These are phyloP conservation scores for Mentha longifolia DNA, from an alignment of 257 asterid genomes.

Conservation along the genomic window DNA sequence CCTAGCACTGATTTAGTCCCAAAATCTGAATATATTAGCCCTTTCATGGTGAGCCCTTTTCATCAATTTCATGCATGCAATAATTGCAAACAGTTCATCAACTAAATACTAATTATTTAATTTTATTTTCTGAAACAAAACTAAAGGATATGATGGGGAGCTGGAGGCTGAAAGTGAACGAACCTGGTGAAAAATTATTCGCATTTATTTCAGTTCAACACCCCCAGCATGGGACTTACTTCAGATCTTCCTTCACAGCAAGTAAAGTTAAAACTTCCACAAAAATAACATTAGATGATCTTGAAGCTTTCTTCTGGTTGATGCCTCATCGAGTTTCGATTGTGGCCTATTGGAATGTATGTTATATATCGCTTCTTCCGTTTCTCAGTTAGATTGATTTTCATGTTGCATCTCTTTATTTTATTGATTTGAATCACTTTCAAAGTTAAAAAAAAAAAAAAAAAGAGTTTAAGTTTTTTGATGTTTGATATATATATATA, in stretches of 20 bases:
- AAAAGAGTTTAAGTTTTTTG: too few relatives aligned
- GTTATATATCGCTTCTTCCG: background rate
- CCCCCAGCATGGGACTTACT: slow-evolving; percentile 62
- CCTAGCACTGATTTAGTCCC: slow-evolving; percentile 62
- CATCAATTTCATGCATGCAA: background rate
- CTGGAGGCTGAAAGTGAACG: slow-evolving; percentile 56
- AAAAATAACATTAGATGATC: slow-evolving; percentile 36
- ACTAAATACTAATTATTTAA: too few relatives aligned
- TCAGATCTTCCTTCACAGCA: slow-evolving; percentile 64
- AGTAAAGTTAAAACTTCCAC: slow-evolving; percentile 36
- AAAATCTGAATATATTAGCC: slow-evolving; percentile 75
- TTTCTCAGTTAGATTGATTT: too few relatives aligned
- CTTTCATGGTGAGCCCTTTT: slow-evolving; percentile 57
- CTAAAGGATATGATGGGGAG: slow-evolving; percentile 66
- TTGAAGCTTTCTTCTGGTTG: slow-evolving; percentile 64
- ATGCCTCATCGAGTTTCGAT: slow-evolving; percentile 69
- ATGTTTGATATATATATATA: too few relatives aligned
- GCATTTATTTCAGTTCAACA: slow-evolving; percentile 54
- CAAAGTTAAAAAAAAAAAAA: too few relatives aligned
- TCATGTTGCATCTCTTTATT: too few relatives aligned
- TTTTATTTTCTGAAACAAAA: background rate
- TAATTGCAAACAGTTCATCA: too few relatives aligned
- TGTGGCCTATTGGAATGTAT: slow-evolving; percentile 69
- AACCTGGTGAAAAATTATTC: slow-evolving; percentile 52
- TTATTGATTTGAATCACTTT: too few relatives aligned